Evolutionary conservation across 23 red algal genomes (phyloP).

Genomic region (Gracilaria gracilis): DNA sequence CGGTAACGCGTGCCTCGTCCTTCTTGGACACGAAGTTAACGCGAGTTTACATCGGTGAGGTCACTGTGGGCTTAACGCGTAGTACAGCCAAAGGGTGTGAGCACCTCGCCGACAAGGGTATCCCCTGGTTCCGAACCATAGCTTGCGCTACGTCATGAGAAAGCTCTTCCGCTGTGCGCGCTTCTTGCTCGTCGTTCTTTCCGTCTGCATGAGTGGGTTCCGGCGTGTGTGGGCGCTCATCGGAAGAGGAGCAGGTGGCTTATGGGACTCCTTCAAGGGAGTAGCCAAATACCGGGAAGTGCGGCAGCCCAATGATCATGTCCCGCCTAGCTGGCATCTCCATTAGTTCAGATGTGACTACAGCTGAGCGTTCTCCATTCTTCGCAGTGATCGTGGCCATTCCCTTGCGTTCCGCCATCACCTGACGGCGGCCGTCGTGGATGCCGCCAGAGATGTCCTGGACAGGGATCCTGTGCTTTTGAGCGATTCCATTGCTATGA

Average conservation of each 20-base stretch:
- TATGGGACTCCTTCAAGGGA: background rate
- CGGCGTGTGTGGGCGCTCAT: background rate
- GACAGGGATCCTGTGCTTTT: too few relatives aligned
- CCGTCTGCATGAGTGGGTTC: background rate
- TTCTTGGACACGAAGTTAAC: constrained; percentile 47
- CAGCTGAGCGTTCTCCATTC: background rate
- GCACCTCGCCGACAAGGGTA: background rate
- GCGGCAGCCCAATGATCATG: constrained; percentile 23
- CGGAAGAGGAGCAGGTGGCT: background rate
- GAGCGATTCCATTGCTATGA: too few relatives aligned
- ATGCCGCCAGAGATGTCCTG: too few relatives aligned
- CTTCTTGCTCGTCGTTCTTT: background rate
- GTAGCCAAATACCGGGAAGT: constrained; percentile 26
- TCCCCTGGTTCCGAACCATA: background rate
- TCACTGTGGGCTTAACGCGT: background rate
- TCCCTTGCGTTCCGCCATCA: background rate
- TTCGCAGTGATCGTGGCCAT: background rate
- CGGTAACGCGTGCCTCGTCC: background rate
- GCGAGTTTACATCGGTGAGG: background rate
- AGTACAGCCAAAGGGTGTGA: background rate
- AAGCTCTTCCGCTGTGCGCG: background rate
- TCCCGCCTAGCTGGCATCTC: constrained; percentile 3
- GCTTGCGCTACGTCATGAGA: background rate
- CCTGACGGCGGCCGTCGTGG: background rate
- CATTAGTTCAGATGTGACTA: background rate